Evolutionary conservation across 2,329 filamentous ascomycete genomes (phyloP).

Genomic region (Xylariaceae sp.): DNA sequence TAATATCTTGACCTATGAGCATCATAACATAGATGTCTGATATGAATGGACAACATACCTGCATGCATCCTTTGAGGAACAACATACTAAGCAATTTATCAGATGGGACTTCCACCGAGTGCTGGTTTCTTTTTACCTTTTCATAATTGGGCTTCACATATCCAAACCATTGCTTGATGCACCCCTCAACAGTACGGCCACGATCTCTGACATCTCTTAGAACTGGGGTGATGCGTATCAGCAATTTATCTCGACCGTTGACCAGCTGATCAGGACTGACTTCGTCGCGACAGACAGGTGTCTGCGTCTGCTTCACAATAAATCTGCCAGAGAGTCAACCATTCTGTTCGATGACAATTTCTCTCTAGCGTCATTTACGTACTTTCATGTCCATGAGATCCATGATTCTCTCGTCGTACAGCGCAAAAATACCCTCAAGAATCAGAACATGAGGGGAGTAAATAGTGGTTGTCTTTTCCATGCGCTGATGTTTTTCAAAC

Average conservation of each 20-base stretch:
- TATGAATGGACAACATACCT: conserved; percentile 43
- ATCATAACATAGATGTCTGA: conserved; percentile 4
- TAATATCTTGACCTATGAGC: conserved; percentile 61
- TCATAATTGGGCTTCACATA: conserved; percentile 98
- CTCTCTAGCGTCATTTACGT: conserved; percentile 14
- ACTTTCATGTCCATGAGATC: conserved; percentile 89
- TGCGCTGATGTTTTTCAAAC: conserved; percentile 82
- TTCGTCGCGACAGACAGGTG: conserved; percentile 82
- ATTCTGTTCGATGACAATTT: not conserved
- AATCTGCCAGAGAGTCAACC: conserved; percentile 51
- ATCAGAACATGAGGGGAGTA: conserved; percentile 97
- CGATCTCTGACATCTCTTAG: conserved; percentile 84
- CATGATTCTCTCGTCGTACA: conserved; percentile 82
- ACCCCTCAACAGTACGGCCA: conserved; percentile 87
- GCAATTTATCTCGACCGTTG: not conserved
- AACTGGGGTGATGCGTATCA: conserved; percentile 45
- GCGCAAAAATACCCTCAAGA: conserved; percentile 90
- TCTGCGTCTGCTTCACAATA: conserved; percentile 96
- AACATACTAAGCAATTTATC: conserved; percentile 58
- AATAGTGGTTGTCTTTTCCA: conserved; percentile 76
- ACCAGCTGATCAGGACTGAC: conserved; percentile 46
- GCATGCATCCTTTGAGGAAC: conserved; percentile 87
- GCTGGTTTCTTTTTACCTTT: conserved; percentile 43
- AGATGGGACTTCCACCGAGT: not conserved
- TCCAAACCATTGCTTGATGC: conserved; percentile 95